Percentiles rank a stretch among this genome's conserved stretches.
Evolutionary conservation across 129 eudicot genomes (phyloP).

Genomic region (Tanacetum coccineum): DNA sequence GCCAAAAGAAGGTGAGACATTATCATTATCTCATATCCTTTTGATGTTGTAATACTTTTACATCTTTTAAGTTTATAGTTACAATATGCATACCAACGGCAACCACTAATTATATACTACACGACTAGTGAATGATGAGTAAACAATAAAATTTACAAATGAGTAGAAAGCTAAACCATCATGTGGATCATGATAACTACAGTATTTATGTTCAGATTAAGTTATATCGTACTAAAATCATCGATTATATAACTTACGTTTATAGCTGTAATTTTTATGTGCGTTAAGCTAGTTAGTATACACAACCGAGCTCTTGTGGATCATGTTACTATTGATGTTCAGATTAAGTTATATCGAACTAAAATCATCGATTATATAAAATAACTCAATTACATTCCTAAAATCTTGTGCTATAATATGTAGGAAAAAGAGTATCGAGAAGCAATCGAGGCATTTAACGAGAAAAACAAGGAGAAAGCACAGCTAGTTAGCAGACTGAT

Average conservation of each 20-base stretch:
- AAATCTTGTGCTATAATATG: neutral
- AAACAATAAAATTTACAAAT: too few species aligned
- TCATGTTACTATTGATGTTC: too few species aligned
- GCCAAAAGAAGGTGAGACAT: slow-evolving; percentile 65
- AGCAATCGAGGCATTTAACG: slow-evolving; percentile 68
- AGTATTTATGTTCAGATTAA: too few species aligned
- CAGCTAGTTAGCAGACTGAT: slow-evolving; percentile 64
- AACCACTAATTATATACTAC: neutral
- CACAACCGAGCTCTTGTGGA: neutral
- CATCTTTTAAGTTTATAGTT: neutral
- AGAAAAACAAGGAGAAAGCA: slow-evolving; percentile 85
- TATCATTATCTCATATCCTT: slow-evolving; percentile 10
- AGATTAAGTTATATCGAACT: too few species aligned
- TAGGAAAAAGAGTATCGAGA: slow-evolving; percentile 92
- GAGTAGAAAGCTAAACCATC: too few species aligned
- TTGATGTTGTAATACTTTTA: too few species aligned
- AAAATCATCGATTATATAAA: neutral
- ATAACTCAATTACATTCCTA: neutral
- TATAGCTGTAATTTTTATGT: too few species aligned
- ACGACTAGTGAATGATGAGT: neutral
- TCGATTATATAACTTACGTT: neutral
- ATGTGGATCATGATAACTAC: too few species aligned
- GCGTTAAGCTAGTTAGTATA: neutral
- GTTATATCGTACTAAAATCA: too few species aligned
- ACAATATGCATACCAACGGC: neutral